Evolutionary conservation across 768 basidiomycete species (phyloP).

Genomic region (Cyclocybe aegerita): DNA sequence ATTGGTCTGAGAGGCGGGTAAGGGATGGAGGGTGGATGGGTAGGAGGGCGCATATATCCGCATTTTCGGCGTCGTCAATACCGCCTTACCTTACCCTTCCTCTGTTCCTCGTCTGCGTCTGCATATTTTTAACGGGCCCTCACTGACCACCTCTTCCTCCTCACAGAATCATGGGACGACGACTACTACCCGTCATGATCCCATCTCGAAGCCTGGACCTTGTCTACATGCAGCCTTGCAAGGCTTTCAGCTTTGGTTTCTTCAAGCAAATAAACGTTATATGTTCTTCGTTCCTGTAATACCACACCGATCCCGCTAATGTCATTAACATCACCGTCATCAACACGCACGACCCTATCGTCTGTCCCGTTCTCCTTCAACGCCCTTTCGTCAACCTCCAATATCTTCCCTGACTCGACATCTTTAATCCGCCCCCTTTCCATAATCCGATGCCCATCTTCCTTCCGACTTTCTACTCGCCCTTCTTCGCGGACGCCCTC

Average conservation of each 20-base stretch:
- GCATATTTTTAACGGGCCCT: too few species aligned
- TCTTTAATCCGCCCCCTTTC: too few species aligned
- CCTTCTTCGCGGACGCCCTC: too few species aligned
- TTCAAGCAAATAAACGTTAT: not conserved
- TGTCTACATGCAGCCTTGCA: not conserved
- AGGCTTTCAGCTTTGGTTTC: not conserved
- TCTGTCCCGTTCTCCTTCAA: too few species aligned
- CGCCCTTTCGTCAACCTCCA: too few species aligned
- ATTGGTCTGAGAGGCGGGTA: not conserved
- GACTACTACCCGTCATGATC: conserved; percentile 26
- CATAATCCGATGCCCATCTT: too few species aligned
- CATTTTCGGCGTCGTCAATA: conserved; percentile 1
- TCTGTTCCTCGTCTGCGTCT: not conserved
- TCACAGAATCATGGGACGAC: conserved; percentile 32
- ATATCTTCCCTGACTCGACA: too few species aligned
- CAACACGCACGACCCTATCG: too few species aligned
- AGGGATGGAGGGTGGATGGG: too few species aligned
- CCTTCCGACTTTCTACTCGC: too few species aligned
- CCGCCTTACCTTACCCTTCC: conserved; percentile 4
- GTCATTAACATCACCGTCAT: too few species aligned
- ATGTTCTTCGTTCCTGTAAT: not conserved
- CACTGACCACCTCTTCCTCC: not conserved
- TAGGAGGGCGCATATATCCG: not conserved
- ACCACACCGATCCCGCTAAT: too few species aligned
- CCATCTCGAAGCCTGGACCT: not conserved